phyloP scores from a whole-genome alignment of 306 rosid species.

The Gastrolobium bilobum region DNA sequence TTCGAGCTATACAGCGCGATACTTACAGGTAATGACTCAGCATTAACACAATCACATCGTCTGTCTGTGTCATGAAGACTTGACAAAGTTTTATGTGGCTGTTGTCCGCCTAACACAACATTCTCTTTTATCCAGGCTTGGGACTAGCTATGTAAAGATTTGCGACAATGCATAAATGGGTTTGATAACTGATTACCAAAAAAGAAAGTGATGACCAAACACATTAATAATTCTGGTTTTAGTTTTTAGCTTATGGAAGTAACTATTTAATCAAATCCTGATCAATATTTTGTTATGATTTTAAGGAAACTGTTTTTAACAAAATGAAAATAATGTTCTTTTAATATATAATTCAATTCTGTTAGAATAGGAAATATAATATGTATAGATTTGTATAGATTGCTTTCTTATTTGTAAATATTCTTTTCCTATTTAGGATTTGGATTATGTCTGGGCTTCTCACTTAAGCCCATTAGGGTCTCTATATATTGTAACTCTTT shows the following conservation, averaged over 20 bases:
- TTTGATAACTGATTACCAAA: not conserved
- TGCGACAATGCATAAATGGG: not conserved
- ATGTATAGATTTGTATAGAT: too few relatives aligned
- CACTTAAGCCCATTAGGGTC: too few relatives aligned
- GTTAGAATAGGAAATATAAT: too few relatives aligned
- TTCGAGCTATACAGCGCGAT: too few relatives aligned
- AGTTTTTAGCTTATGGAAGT: not conserved
- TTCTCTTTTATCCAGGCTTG: not conserved
- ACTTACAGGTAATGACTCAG: not conserved
- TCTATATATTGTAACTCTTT: too few relatives aligned
- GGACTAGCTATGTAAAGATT: not conserved
- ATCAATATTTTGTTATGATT: not conserved
- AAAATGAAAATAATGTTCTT: not conserved
- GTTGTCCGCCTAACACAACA: not conserved
- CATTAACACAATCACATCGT: not conserved
- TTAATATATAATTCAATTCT: not conserved
- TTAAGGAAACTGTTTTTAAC: not conserved
- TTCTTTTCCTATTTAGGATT: too few relatives aligned
- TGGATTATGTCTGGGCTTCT: too few relatives aligned
- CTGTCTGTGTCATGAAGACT: not conserved
- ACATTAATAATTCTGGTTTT: not conserved
- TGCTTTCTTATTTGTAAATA: too few relatives aligned
- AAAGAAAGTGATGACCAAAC: not conserved
- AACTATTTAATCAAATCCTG: not conserved
- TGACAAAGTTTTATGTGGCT: not conserved